These are phyloP conservation scores for Phytomonas serpens DNA, from an alignment of 208 protist genomes.

Conservation along the genomic window DNA sequence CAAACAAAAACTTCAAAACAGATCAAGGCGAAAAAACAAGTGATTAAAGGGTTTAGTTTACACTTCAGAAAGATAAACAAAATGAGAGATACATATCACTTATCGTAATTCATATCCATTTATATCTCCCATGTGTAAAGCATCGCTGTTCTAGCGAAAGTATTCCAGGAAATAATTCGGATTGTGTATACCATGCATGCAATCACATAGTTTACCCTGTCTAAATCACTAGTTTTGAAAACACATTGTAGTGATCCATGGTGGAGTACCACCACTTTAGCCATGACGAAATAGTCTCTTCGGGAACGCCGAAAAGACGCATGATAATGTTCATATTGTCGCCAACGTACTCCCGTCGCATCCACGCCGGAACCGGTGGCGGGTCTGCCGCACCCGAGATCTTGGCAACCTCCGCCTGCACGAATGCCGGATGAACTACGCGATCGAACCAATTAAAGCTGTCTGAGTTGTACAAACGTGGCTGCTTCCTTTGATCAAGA, in stretches of 20 bases:
- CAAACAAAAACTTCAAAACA: neutral
- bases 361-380: slow-evolving; percentile 67
- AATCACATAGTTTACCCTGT: neutral
- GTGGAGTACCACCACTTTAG: slow-evolving; percentile 49
- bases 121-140: neutral
- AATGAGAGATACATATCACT: neutral
- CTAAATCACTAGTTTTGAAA: slow-evolving; percentile 27
- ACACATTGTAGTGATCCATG: slow-evolving; percentile 85
- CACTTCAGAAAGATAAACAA: neutral
- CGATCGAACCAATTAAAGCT: slow-evolving; percentile 73
- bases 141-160: neutral
- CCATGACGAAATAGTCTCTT: slow-evolving; percentile 32
- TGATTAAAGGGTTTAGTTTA: neutral
- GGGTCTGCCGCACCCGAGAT: slow-evolving; percentile 24
- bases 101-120: neutral
- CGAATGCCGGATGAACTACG: slow-evolving; percentile 62
- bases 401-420: slow-evolving; percentile 44
- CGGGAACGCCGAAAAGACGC: slow-evolving; percentile 30
- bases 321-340: slow-evolving; percentile 60
- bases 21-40: neutral
- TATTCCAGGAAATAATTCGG: neutral
- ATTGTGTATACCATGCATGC: neutral
- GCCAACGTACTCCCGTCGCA: slow-evolving; percentile 80
- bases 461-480: slow-evolving; percentile 24
- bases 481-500: slow-evolving; percentile 27